These are phyloP conservation scores for Capsicum chinense DNA, from an alignment of 257 asterid species.

Conservation along the genomic window DNA sequence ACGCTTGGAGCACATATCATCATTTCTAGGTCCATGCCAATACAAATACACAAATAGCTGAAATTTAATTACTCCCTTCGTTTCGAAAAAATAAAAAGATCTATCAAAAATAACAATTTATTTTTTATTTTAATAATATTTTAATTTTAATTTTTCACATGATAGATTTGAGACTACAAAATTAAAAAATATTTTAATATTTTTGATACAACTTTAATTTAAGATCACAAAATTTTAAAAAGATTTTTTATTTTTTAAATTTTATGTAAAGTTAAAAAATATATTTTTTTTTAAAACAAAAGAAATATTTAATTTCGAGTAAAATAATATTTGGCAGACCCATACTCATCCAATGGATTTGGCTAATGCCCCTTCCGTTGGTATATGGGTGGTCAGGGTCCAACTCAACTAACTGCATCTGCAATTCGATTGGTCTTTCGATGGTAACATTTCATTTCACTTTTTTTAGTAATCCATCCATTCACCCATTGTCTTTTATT, in stretches of 20 bases:
- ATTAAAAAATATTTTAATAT: too few relatives aligned
- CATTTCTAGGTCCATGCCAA: not conserved
- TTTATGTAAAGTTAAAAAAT: too few relatives aligned
- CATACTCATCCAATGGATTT: not conserved
- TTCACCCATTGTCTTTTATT: not conserved
- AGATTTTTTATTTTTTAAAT: too few relatives aligned
- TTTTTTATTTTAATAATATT: too few relatives aligned
- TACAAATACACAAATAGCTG: not conserved
- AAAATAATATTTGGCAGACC: not conserved
- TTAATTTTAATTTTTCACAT: too few relatives aligned
- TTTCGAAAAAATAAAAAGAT: too few relatives aligned
- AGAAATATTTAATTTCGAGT: not conserved
- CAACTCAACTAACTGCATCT: not conserved
- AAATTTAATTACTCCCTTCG: not conserved
- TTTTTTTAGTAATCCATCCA: not conserved
- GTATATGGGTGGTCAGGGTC: constrained; percentile 25
- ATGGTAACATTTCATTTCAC: not conserved
- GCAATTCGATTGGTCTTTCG: not conserved
- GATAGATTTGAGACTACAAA: too few relatives aligned
- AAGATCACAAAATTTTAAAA: too few relatives aligned
- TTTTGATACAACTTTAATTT: too few relatives aligned
- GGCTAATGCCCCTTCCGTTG: not conserved
- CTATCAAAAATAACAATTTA: too few relatives aligned
- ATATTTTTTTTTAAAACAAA: too few relatives aligned
- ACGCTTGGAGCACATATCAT: not conserved